Base-by-base conservation (phyloP, 2,329 filamentous ascomycete genomes). In the Orbilia ellipsospora region DNA sequence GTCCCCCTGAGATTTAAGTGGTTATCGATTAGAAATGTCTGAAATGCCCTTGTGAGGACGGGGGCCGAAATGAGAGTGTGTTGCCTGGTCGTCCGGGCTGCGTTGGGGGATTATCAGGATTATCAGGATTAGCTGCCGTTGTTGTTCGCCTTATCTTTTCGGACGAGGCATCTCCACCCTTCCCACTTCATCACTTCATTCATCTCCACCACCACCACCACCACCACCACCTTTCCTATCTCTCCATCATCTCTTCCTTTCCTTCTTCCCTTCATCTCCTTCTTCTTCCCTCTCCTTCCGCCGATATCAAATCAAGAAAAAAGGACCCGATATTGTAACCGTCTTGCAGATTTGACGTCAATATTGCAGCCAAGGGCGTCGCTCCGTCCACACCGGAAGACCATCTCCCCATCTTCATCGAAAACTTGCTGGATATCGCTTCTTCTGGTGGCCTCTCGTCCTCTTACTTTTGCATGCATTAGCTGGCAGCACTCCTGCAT, bases 401-500 rank as follows among this genome's bases (percentile, higher is more conserved):
- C 63, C 70, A 68, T 74, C 69, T 42, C 42, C 42, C 23, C 69
- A 62, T 67, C 62, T 56, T 67, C 70, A 74, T 74, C 70, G 66
- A 70, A 63, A 55, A 31, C 66, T 40, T 51, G 69, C 69, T 61
- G 54, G 60, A 56, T 61, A 61, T 73, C 62, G 42, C 62, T 2
- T 36, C 45, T 61, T 55, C 54, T 20, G 52, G 61, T 65, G 61
- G 28, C 48, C 65, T 48, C 57, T 48, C 44, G 50, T 56, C 56
- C 62, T 48, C n/a, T 23, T 66, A 48, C 62, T 67, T 61, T 54
- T 59, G 63, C 70, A 67, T 74, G 70, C 70, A 74, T 74, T 74
- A 74, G 70, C 36, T 74, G 70, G 63, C 63, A 51, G 62, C 36
- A 56, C 62, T 74, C 62, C 70, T 74, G 70, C 70, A 74, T 74